Percentiles rank a stretch among this genome's conserved stretches.
Conservation (phyloP, 179 eudicot species). For the Beta macrorhiza region DNA sequence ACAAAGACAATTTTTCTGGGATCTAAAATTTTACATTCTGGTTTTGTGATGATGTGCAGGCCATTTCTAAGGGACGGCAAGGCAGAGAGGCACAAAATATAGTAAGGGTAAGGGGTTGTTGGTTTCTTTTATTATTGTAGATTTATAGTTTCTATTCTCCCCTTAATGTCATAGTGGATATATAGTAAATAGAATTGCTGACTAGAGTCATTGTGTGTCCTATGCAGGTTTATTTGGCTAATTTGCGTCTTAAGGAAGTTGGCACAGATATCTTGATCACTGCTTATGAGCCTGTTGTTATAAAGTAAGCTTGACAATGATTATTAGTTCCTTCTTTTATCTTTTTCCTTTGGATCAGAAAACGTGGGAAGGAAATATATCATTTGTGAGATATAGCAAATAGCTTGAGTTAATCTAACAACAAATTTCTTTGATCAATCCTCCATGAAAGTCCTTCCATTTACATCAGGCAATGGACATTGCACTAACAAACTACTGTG, state of each 20-base stretch:
- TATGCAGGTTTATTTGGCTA: slow-evolving; percentile 78
- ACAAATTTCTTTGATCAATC: not conserved
- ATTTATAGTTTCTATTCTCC: slow-evolving; percentile 12
- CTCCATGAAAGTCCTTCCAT: not conserved
- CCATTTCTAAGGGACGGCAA: slow-evolving; percentile 84
- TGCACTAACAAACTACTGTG: not conserved
- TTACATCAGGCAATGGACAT: not conserved
- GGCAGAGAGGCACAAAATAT: slow-evolving; percentile 89
- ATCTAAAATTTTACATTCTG: too few relatives aligned
- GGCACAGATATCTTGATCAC: slow-evolving; percentile 75
- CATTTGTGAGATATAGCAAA: not conserved
- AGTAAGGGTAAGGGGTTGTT: slow-evolving; percentile 49
- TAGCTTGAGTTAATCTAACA: not conserved
- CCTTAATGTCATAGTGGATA: not conserved
- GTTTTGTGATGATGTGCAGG: slow-evolving; percentile 40
- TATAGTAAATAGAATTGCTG: not conserved
- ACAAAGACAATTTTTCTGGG: too few relatives aligned
- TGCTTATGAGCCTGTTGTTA: slow-evolving; percentile 78
- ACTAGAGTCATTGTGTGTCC: slow-evolving; percentile 12
- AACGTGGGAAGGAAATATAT: not conserved
- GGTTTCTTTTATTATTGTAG: not conserved
- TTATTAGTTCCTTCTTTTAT: not conserved
- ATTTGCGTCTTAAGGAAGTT: slow-evolving; percentile 81
- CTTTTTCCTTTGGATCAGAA: not conserved
- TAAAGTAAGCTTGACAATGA: slow-evolving; percentile 52